Conservation (phyloP, 1,284 basidiomycete genomes). For the Anthracocystis setariae region DNA sequence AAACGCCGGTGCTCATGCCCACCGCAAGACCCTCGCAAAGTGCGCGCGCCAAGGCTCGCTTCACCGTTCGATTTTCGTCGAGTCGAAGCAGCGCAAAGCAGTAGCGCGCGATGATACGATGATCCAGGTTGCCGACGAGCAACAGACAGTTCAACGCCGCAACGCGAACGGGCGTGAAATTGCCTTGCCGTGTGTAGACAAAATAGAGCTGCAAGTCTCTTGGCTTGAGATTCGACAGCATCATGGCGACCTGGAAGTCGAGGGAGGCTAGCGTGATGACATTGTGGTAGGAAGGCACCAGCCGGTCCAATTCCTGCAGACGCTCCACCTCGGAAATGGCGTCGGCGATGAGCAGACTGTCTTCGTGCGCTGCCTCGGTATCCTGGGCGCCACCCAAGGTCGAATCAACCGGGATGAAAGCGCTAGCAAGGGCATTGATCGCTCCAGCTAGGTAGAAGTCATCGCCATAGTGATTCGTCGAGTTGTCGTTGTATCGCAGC, state of each 20-base stretch:
- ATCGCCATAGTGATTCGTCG: conserved; percentile 89
- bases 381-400: conserved; percentile 45
- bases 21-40: conserved; percentile 88
- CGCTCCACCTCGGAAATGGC: conserved; percentile 75
- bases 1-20: conserved; percentile 86
- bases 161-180: conserved; percentile 84
- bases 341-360: conserved; percentile 47
- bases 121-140: conserved; percentile 77
- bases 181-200: conserved; percentile 81
- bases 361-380: conserved; percentile 51
- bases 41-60: conserved; percentile 84
- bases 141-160: conserved; percentile 93
- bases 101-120: conserved; percentile 80
- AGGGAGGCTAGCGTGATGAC: conserved; percentile 82
- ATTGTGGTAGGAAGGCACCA: conserved; percentile 95
- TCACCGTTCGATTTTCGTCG: conserved; percentile 83
- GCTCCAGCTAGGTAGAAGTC: conserved; percentile 89
- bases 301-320: conserved; percentile 90
- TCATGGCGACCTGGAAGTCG: conserved; percentile 57
- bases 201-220: conserved; percentile 85
- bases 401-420: conserved; percentile 72
- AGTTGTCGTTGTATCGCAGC: conserved; percentile 93
- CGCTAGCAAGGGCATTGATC: conserved; percentile 82
- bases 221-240: conserved; percentile 74
- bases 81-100: conserved; percentile 87